Conservation (phyloP, 805 yeast species). For the Candida caryicola region DNA sequence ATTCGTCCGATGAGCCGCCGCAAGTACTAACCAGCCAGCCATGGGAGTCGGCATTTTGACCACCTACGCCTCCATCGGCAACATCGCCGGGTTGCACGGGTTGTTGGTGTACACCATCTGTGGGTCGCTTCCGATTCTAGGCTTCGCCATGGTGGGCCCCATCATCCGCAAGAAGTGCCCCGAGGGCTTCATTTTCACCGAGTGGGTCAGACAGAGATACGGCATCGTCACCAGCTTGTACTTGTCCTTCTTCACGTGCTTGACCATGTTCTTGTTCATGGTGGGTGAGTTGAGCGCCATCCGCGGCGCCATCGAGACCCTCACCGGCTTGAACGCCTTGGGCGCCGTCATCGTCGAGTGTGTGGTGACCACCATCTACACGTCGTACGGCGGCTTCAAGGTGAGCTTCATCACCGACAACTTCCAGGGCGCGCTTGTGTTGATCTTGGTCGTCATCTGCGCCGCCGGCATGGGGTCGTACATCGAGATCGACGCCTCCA, state of each 20-base stretch:
- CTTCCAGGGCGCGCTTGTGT: slow-evolving; percentile 73
- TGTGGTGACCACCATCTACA: slow-evolving; percentile 82
- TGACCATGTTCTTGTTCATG: slow-evolving; percentile 84
- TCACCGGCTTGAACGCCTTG: slow-evolving; percentile 76
- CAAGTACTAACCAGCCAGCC: slow-evolving; percentile 38
- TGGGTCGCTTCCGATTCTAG: slow-evolving; percentile 79
- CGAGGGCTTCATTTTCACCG: slow-evolving; percentile 85
- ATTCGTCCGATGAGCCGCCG: background rate
- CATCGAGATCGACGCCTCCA: slow-evolving; percentile 60
- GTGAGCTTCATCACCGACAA: slow-evolving; percentile 87
- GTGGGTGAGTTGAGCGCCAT: slow-evolving; percentile 83
- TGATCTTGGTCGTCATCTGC: slow-evolving; percentile 65
- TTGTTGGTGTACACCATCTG: slow-evolving; percentile 73
- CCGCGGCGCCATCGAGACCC: slow-evolving; percentile 67
- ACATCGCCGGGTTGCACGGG: slow-evolving; percentile 83
- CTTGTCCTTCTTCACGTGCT: slow-evolving; percentile 74
- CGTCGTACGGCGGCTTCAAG: slow-evolving; percentile 84
- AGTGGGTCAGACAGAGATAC: slow-evolving; percentile 86
- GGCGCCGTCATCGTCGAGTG: slow-evolving; percentile 84
- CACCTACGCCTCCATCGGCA: slow-evolving; percentile 84
- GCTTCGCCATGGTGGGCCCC: slow-evolving; percentile 86
- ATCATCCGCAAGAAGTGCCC: slow-evolving; percentile 75
- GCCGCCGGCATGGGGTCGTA: slow-evolving; percentile 76
- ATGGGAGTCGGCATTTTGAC: slow-evolving; percentile 88
- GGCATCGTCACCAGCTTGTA: slow-evolving; percentile 73